Evolutionary conservation across 208 protist genomes (phyloP), one percentile per base, ranked within the genome.

Genomic region (Novymonas esmeraldas): DNA sequence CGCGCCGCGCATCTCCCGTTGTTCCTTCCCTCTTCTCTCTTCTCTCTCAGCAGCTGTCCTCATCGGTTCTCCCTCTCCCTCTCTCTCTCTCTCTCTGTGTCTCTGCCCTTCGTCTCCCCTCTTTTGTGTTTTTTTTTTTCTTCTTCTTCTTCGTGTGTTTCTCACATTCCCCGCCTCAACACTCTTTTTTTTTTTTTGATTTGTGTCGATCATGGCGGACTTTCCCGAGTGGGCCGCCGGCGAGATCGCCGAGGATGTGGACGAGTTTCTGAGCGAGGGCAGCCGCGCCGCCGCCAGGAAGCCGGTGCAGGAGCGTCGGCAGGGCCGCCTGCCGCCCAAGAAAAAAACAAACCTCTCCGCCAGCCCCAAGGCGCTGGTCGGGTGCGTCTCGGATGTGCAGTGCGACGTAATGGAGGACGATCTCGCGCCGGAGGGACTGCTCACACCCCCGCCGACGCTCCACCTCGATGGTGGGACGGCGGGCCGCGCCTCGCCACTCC

Each of bases 211-310:
- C 16, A 64, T 52, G 59, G 18, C 31, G 18, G 26, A 31, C n/a
- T 68, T 77, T 24, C 70, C 65, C 5, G 76, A 81, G 28, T 70
- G 67, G 69, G 34, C 48, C 20, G 59, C 39, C 3, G 70, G 66
- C n/a, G 77, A 81, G 41, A 84, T 87, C 31, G 59, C 76, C 16
- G 81, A 87, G 54, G 60, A 78, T 45, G 67, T 87, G 2, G 67
- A 52, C 29, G 81, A 87, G 9, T 80, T 76, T 18, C 36, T 87
- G 0, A 62, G 56, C n/a, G 70, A 38, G 10, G 42, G 59, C 28
- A 64, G 59, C 22, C 42, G 42, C 36, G n/a, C 62, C n/a, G 41
- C 64, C 28, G 64, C 56, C 3, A 59, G 72, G 29, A 7, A 81
- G 18, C 28, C 50, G 9, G 46, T 64, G 1, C 29, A 36, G 14